These are phyloP conservation scores for Nemania sp. DNA, from an alignment of 2,329 filamentous ascomycete genomes.

Conservation along the genomic window DNA sequence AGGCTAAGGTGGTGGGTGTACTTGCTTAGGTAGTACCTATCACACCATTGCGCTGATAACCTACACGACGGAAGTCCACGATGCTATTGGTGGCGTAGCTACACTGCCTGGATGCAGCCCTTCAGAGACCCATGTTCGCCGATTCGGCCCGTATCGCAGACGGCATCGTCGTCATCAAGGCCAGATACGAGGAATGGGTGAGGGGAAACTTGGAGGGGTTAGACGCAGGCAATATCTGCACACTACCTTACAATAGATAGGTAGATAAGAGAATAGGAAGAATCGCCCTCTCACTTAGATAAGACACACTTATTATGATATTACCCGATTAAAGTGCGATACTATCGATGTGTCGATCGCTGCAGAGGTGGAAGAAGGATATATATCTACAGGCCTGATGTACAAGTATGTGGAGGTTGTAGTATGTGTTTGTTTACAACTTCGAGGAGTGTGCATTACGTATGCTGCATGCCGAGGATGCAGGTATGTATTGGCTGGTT, in stretches of 20 bases:
- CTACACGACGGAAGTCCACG: not conserved
- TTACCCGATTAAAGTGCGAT: not conserved
- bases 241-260: not conserved
- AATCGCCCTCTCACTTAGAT: not conserved
- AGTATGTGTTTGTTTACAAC: too few species aligned
- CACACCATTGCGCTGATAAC: not conserved
- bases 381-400: too few species aligned
- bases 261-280: not conserved
- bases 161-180: conserved; percentile 5
- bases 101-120: not conserved
- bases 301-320: not conserved
- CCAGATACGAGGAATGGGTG: conserved; percentile 23
- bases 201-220: conserved; percentile 16
- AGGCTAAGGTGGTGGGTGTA: too few species aligned
- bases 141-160: conserved; percentile 20
- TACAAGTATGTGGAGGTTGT: too few species aligned
- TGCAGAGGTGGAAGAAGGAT: too few species aligned
- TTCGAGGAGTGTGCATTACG: too few species aligned
- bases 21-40: not conserved
- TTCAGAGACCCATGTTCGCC: conserved; percentile 9
- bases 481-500: too few species aligned
- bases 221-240: not conserved
- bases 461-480: conserved; percentile 16
- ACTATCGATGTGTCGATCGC: too few species aligned
- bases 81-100: not conserved